Evolutionary conservation across 2,329 filamentous ascomycete species (phyloP), one percentile per base, ranked within the genome.

Genomic region (Colletotrichum sp.): DNA sequence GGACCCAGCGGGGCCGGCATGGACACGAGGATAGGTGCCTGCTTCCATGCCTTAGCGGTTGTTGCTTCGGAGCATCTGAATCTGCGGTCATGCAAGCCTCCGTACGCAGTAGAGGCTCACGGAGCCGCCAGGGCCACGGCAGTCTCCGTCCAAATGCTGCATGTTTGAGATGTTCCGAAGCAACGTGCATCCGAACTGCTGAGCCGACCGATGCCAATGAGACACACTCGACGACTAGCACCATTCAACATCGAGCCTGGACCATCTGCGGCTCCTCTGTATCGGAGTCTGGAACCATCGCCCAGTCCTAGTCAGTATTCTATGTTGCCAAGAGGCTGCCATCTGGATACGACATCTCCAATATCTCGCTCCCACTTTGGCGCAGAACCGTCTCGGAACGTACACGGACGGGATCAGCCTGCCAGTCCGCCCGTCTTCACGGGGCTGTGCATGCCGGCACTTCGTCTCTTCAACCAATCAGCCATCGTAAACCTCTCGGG

Each of bases 401-500:
- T 55, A 36, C 60, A 65, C 24, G 69, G 69, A 65, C 68, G 52
- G 57, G 55, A 62, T 59, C 69, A 60, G 13, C 73, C 55, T 64
- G 44, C 32, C 30, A 55, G 26, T 32, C 63, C 63, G n/a, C 32
- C 62, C n/a, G 32, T 72, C 62, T 21, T 52, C 36, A 21, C 62
- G 39, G 55, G 63, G 63, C 73, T 72, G 73, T 67, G 69, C 55
- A 44, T 55, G 16, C 39, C 64, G 73, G 73, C 55, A 72, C 44
- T 69, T 59, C 21, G 63, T 39, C 57, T 26, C 34, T n/a, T 18
- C 64, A 63, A 21, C 73, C 73, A 76, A 76, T 76, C 64, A 69
- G 44, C 28, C 34, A 12, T 12, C 16, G 26, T 13, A 39, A 21
- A 1, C 6, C 55, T 44, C 63, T 16, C 73, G 73, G 73, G 34